Evolutionary conservation across 2,329 filamentous ascomycete genomes (phyloP), one percentile per base, ranked within the genome.

Genomic region (Emergomyces pasteurianus): DNA sequence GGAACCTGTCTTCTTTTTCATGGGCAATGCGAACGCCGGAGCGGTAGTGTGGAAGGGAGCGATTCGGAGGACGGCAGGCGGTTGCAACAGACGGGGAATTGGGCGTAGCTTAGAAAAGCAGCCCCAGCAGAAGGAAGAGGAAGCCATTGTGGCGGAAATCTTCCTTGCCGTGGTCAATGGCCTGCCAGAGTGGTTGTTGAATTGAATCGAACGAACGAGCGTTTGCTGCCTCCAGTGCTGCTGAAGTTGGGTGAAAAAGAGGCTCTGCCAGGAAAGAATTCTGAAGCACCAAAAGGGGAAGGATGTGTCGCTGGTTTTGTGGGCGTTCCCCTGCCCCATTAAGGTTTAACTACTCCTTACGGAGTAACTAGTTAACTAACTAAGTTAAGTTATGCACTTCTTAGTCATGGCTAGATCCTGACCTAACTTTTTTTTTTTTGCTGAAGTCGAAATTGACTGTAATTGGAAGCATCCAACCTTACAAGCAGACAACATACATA

Each of bases 81-180:
- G 67, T 62, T 70, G 67, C 63, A 72, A 65, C 62, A 74, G 67
- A 62, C 69, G 69, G 64, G 71, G 67, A 62, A 68, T 72, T 59
- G 78, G 78, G 43, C 72, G 73, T 63, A 76, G 70, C 75, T 80
- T 75, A 61, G 79, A 75, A 49, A 85, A 77, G 74, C 82, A 84
- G 75, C 80, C 79, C 80, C 81, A 82, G 75, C 82, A 83, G 68
- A 78, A 81, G 60, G 78, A 74, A 62, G 78, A 74, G 63, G 80
- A 81, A 69, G 81, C 80, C 83, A 85, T 85, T 71, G 72, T 66
- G 57, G 47, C 23, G 16, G 38, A 9, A 18, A 42, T n/a, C 12
- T 57, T 3, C 38, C 26, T 38, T 58, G 26, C 23, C 43, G 40
- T 47, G 49, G 40, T 46, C 40, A 57, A 57, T 57, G 38, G 40